Conservation (phyloP, 225 moss, liverwort and hornwort species). For the Marchantia polymorpha region DNA sequence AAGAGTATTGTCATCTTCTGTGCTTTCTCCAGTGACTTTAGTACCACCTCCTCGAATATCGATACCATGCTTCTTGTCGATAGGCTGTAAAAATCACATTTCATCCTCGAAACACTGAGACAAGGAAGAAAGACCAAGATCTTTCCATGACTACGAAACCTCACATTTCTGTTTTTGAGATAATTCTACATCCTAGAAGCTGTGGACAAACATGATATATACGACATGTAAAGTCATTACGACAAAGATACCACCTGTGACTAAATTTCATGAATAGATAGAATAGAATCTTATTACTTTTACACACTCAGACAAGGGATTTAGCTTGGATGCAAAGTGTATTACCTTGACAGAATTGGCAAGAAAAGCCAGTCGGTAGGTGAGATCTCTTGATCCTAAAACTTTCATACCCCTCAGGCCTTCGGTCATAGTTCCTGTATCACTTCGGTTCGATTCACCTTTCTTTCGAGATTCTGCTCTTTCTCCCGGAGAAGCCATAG, state of each 20-base stretch:
- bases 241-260: neutral
- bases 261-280: neutral
- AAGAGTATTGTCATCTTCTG: conserved; percentile 67
- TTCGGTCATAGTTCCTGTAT: conserved; percentile 56
- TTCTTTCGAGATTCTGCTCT: conserved; percentile 84
- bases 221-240: neutral
- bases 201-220: neutral
- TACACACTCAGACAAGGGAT: neutral
- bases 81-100: conserved; percentile 48
- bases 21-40: conserved; percentile 51
- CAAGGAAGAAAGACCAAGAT: neutral
- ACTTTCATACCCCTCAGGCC: conserved; percentile 95
- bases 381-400: conserved; percentile 89
- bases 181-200: neutral
- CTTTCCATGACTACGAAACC: neutral
- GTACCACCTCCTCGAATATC: conserved; percentile 77
- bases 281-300: neutral
- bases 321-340: neutral
- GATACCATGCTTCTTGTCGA: conserved; percentile 83
- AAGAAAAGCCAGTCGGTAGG: conserved; percentile 92
- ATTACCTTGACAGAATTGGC: conserved; percentile 97
- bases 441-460: conserved; percentile 55
- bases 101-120: neutral
- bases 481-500: conserved; percentile 89
- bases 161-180: neutral